A percentile compares a stretch with the other conserved stretches of the same genome.
Conservation (phyloP, 345 rosid species). For the Balakata baccata region DNA sequence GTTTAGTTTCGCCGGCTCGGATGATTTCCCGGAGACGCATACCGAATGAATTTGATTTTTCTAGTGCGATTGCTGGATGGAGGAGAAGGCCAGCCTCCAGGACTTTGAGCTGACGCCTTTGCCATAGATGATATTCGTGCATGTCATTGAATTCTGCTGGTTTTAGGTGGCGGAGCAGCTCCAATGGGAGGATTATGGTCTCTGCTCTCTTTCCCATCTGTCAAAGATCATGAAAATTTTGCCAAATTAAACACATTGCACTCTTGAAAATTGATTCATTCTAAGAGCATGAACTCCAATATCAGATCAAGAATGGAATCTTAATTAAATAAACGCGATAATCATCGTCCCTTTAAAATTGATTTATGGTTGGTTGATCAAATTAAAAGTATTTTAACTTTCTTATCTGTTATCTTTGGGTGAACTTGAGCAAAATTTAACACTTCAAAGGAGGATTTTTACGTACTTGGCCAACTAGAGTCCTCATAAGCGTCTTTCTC, state of each 20-base stretch:
- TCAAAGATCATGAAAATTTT: neutral
- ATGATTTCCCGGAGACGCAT: constrained; percentile 58
- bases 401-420: too few species aligned
- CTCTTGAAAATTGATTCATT: neutral
- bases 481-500: constrained; percentile 77
- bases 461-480: constrained; percentile 91
- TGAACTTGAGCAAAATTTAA: too few species aligned
- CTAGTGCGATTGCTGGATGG: constrained; percentile 62
- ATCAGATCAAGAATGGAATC: too few species aligned
- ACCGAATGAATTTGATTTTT: constrained; percentile 56
- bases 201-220: constrained; percentile 82
- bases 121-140: constrained; percentile 77
- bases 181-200: constrained; percentile 81
- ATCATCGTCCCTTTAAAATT: too few species aligned
- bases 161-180: constrained; percentile 81
- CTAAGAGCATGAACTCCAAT: too few species aligned
- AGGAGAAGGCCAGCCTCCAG: constrained; percentile 73
- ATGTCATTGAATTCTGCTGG: constrained; percentile 70
- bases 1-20: constrained; percentile 40
- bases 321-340: too few species aligned
- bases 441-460: too few species aligned
- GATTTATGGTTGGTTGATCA: too few species aligned
- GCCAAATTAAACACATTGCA: neutral
- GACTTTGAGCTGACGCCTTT: constrained; percentile 69
- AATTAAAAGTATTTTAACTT: too few species aligned